Conservation (phyloP, 208 protist genomes). For the Crithidia thermophila region DNA sequence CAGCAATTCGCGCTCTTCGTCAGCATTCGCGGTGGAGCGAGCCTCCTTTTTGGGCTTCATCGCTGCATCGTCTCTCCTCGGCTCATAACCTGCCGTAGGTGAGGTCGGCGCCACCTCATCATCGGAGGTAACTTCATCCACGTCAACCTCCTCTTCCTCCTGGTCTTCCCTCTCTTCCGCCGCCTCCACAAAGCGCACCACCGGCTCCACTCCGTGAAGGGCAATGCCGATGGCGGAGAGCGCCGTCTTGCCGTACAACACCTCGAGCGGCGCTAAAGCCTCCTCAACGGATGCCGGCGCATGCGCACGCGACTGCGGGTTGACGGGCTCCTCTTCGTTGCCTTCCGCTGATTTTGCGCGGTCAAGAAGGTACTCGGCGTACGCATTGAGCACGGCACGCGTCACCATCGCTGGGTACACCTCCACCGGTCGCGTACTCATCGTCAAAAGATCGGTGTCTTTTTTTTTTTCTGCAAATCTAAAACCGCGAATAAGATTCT, state of each 20-base stretch:
- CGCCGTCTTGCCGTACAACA: slow-evolving; percentile 78
- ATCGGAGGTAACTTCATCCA: slow-evolving; percentile 5
- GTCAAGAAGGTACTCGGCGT: slow-evolving; percentile 40
- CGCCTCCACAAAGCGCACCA: slow-evolving; percentile 64
- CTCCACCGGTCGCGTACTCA: slow-evolving; percentile 18
- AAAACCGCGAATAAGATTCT: too few relatives aligned
- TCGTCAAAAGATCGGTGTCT: neutral
- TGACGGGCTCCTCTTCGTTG: too few relatives aligned
- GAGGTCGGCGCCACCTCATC: too few relatives aligned
- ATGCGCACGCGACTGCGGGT: neutral
- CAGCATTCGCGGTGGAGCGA: too few relatives aligned
- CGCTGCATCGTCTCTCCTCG: too few relatives aligned
- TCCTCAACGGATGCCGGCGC: slow-evolving; percentile 42
- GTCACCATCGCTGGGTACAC: slow-evolving; percentile 46
- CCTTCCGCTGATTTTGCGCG: too few relatives aligned
- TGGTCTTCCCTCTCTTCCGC: neutral
- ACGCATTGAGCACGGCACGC: slow-evolving; percentile 37
- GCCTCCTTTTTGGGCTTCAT: too few relatives aligned
- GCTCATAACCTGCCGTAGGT: too few relatives aligned
- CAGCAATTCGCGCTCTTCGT: too few relatives aligned
- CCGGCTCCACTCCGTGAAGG: slow-evolving; percentile 64
- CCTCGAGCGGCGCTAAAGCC: slow-evolving; percentile 68
- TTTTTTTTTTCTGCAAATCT: slow-evolving; percentile 2
- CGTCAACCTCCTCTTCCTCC: neutral
- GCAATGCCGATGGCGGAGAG: slow-evolving; percentile 77